A percentile compares a stretch with the other conserved stretches of the same genome.
These are phyloP conservation scores for Kodamaea lidongshanica DNA, from an alignment of 805 yeast species.

Conservation along the genomic window DNA sequence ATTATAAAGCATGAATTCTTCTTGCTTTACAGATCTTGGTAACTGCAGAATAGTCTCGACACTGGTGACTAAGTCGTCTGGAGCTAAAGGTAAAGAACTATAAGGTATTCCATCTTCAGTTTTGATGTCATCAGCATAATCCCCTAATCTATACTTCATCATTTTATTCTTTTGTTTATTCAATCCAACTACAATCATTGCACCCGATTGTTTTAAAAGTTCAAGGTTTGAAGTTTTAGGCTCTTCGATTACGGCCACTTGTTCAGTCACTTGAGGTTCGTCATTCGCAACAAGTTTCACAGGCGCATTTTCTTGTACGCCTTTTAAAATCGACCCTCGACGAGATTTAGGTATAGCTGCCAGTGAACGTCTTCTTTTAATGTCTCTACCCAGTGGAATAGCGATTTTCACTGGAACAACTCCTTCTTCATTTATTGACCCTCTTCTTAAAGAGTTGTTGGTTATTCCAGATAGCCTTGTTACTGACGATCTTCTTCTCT, in stretches of 20 bases:
- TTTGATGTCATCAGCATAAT: slow-evolving; percentile 4
- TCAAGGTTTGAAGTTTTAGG: slow-evolving; percentile 3
- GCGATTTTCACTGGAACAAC: slow-evolving; percentile 29
- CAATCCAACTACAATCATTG: slow-evolving; percentile 27
- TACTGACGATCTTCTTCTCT: slow-evolving; percentile 25
- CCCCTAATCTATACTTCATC: slow-evolving; percentile 20
- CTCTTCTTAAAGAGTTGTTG: slow-evolving; percentile 21
- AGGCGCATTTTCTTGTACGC: slow-evolving; percentile 3
- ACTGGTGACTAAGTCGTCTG: slow-evolving; percentile 27
- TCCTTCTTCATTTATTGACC: slow-evolving; percentile 17
- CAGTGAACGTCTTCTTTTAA: slow-evolving; percentile 24
- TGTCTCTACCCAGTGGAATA: slow-evolving; percentile 30
- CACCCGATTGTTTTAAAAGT: slow-evolving; percentile 8
- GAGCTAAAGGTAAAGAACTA: slow-evolving; percentile 30
- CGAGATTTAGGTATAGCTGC: slow-evolving; percentile 4
- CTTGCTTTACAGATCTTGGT: slow-evolving; percentile 33
- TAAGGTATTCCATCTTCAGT: slow-evolving; percentile 4
- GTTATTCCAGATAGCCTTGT: slow-evolving; percentile 32
- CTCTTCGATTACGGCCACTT: slow-evolving; percentile 1
- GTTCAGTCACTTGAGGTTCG: slow-evolving; percentile 11
- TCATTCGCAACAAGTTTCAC: slow-evolving; percentile 8
- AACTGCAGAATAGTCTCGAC: slow-evolving; percentile 29
- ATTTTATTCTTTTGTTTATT: slow-evolving; percentile 25
- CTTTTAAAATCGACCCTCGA: slow-evolving; percentile 4
- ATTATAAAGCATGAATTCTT: slow-evolving; percentile 32